Evolutionary conservation across 1,284 basidiomycete genomes (phyloP).

Genomic region (Austroboletus niveus): DNA sequence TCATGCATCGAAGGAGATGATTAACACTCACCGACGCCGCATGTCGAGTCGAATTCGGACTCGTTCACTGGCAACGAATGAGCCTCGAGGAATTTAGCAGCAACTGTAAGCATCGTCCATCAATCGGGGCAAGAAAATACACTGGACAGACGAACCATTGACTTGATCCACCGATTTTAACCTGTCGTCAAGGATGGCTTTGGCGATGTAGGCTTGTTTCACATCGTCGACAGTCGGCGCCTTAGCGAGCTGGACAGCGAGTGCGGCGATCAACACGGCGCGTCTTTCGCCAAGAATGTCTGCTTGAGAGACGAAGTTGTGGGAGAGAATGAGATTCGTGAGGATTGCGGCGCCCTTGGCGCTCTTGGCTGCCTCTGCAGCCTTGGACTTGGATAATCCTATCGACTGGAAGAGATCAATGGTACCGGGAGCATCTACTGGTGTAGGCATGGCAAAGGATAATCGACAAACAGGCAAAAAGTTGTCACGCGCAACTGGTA

Average conservation of each 20-base stretch:
- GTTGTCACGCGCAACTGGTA: not conserved
- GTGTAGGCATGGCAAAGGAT: slow-evolving; percentile 12
- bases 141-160: slow-evolving; percentile 53
- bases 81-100: slow-evolving; percentile 73
- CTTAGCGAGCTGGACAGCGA: slow-evolving; percentile 68
- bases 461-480: not conserved
- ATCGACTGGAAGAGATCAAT: slow-evolving; percentile 77
- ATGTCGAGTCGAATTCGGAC: slow-evolving; percentile 75
- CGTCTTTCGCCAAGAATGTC: slow-evolving; percentile 73
- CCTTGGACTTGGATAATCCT: slow-evolving; percentile 77
- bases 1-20: not conserved
- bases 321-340: slow-evolving; percentile 66
- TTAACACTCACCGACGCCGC: slow-evolving; percentile 79
- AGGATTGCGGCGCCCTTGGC: slow-evolving; percentile 73
- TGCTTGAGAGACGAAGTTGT: slow-evolving; percentile 43
- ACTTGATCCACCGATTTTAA: slow-evolving; percentile 88
- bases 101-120: slow-evolving; percentile 50
- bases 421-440: slow-evolving; percentile 8
- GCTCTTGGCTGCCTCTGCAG: slow-evolving; percentile 80
- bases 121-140: not conserved
- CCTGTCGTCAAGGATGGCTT: slow-evolving; percentile 67
- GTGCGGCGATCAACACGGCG: slow-evolving; percentile 69
- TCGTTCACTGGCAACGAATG: slow-evolving; percentile 64
- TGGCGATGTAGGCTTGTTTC: slow-evolving; percentile 69
- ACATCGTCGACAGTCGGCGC: slow-evolving; percentile 42